These are phyloP conservation scores for Aspergillus egyptiacus DNA, from an alignment of 495 filamentous ascomycete species.

Conservation along the genomic window DNA sequence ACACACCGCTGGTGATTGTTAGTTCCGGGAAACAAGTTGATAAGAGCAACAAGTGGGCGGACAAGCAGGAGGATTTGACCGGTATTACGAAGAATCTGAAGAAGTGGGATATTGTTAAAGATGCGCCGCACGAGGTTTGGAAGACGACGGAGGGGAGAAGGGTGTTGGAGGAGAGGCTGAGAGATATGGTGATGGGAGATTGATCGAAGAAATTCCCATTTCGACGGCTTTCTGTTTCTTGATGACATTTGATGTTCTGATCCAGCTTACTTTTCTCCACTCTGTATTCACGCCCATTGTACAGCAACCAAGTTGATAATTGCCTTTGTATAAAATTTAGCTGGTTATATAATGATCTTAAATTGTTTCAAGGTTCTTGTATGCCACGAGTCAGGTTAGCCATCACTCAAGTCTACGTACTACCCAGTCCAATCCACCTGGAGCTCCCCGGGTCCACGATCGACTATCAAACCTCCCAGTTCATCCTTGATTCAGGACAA, in stretches of 20 bases:
- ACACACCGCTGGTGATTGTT: slow-evolving; percentile 71
- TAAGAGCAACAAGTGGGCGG: slow-evolving; percentile 63
- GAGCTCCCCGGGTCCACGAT: neutral
- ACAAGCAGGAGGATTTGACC: slow-evolving; percentile 76
- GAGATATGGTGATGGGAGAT: slow-evolving; percentile 46
- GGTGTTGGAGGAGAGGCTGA: slow-evolving; percentile 64
- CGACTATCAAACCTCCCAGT: neutral
- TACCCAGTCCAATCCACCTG: neutral
- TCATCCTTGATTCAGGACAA: too few species aligned
- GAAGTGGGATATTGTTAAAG: slow-evolving; percentile 79
- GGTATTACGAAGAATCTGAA: slow-evolving; percentile 67
- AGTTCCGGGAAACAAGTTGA: slow-evolving; percentile 63
- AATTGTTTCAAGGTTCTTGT: neutral
- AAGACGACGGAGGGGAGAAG: slow-evolving; percentile 56
- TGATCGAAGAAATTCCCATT: too few species aligned
- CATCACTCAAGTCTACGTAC: neutral
- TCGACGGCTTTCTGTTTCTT: too few species aligned
- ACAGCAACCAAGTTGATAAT: neutral
- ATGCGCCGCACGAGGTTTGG: slow-evolving; percentile 89
- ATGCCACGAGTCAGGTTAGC: neutral
- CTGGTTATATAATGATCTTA: neutral
- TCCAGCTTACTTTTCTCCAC: too few species aligned
- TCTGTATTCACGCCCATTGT: too few species aligned
- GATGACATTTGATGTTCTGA: too few species aligned
- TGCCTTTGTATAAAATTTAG: neutral